phyloP scores from a whole-genome alignment of 306 rosid genomes.

The Quercus glauca region DNA sequence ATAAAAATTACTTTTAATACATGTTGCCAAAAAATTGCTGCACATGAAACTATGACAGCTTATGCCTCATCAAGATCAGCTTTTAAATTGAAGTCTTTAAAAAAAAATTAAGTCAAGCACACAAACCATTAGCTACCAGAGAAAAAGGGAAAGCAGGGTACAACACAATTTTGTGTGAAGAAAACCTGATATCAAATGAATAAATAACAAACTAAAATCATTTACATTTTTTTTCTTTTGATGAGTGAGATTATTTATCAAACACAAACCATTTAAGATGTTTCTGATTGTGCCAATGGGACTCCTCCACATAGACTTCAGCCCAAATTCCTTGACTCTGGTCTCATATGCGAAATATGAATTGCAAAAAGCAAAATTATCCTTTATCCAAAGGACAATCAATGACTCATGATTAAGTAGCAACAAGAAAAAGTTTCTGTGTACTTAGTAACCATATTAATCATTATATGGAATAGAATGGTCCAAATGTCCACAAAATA shows the following conservation, averaged over 20 bases:
- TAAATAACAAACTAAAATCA: slow-evolving; percentile 15
- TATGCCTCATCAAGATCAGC: background rate
- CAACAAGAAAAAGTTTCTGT: slow-evolving; percentile 10
- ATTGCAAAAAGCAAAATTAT: slow-evolving; percentile 1
- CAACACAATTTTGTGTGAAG: background rate
- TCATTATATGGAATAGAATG: background rate
- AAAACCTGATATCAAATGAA: background rate
- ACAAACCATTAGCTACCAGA: background rate
- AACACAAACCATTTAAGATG: slow-evolving; percentile 75
- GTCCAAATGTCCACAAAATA: background rate
- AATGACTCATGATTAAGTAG: slow-evolving; percentile 6
- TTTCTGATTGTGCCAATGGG: slow-evolving; percentile 97
- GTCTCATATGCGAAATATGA: slow-evolving; percentile 68
- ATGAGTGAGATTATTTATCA: background rate
- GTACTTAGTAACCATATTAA: background rate
- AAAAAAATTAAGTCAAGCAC: background rate
- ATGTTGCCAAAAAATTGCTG: background rate
- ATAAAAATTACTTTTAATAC: background rate
- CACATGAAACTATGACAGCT: background rate
- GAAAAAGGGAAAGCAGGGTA: background rate
- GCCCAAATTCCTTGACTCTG: slow-evolving; percentile 90
- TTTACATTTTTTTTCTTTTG: slow-evolving; percentile 1
- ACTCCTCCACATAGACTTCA: slow-evolving; percentile 98
- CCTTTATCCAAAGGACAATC: background rate
- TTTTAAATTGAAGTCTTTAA: no score